Evolutionary conservation across 2,329 filamentous ascomycete species (phyloP).

Genomic region (Cephalotrichum gorgonifer): DNA sequence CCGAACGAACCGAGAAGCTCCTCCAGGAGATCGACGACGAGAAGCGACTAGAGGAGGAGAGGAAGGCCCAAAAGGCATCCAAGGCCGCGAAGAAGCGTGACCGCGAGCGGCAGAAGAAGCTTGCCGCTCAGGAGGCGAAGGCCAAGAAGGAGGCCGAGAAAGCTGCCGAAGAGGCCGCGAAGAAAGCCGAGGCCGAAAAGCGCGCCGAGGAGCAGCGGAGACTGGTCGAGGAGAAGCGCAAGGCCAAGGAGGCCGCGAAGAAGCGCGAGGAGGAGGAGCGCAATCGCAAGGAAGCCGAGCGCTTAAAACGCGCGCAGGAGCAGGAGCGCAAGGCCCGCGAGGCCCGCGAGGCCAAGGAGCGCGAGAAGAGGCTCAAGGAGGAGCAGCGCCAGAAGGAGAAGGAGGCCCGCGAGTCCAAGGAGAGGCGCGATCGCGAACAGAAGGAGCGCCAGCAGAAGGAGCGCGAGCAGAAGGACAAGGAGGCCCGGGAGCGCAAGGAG

Average conservation of each 20-base stretch:
- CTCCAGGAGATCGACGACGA: conserved; percentile 89
- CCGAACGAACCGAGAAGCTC: conserved; percentile 82
- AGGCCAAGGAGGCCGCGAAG: conserved; percentile 82
- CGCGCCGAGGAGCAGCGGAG: conserved; percentile 69
- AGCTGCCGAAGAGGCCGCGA: conserved; percentile 73
- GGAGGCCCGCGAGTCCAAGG: conserved; percentile 60
- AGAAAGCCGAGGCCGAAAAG: conserved; percentile 65
- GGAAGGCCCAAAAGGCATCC: conserved; percentile 85
- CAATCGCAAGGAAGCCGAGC: conserved; percentile 74
- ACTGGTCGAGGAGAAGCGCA: conserved; percentile 82
- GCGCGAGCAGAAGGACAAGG: conserved; percentile 51
- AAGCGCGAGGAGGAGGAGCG: conserved; percentile 87
- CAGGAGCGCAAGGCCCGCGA: conserved; percentile 66
- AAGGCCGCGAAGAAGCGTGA: conserved; percentile 95
- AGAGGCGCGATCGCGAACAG: conserved; percentile 58
- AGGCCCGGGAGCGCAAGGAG: conserved; percentile 41
- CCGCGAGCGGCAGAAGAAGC: conserved; percentile 81
- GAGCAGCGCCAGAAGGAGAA: conserved; percentile 73
- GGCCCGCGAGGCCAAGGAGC: conserved; percentile 45
- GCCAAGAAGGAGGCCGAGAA: conserved; percentile 80
- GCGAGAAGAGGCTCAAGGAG: conserved; percentile 77
- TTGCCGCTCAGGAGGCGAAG: conserved; percentile 82
- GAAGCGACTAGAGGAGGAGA: conserved; percentile 60
- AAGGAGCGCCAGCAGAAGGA: conserved; percentile 48
- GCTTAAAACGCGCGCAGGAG: conserved; percentile 66